phyloP scores from a whole-genome alignment of 1,139 yeast genomes.

The Arxiozyma slooffiae region DNA sequence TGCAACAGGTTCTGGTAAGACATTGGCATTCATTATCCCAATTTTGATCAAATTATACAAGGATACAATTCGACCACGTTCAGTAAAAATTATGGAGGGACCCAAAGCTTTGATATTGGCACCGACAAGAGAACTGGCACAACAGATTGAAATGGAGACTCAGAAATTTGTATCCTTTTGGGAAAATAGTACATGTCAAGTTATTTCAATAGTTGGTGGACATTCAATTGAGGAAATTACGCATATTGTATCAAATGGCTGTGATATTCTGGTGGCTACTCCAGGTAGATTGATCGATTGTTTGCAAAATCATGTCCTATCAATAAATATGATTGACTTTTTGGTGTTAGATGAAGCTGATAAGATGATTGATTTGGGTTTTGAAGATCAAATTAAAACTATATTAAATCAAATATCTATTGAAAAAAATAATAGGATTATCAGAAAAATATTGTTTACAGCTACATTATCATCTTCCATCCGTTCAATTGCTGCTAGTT shows the following conservation, averaged over 20 bases:
- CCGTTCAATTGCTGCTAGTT: constrained; percentile 53
- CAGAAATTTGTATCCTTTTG: constrained; percentile 38
- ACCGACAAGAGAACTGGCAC: constrained; percentile 90
- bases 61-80: constrained; percentile 32
- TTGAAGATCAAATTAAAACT: constrained; percentile 64
- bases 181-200: constrained; percentile 34
- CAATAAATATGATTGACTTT: constrained; percentile 52
- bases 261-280: constrained; percentile 81
- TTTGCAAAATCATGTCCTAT: constrained; percentile 54
- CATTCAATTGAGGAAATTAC: constrained; percentile 73
- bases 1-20: constrained; percentile 94
- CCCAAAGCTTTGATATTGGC: constrained; percentile 64
- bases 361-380: constrained; percentile 90
- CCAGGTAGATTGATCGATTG: constrained; percentile 86
- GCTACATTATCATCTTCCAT: constrained; percentile 82
- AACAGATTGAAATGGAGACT: constrained; percentile 67
- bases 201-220: constrained; percentile 80
- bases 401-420: constrained; percentile 36
- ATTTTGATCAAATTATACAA: constrained; percentile 49
- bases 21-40: constrained; percentile 75
- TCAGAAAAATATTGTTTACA: constrained; percentile 61
- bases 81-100: constrained; percentile 42
- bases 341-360: constrained; percentile 89
- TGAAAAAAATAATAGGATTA: constrained; percentile 31
- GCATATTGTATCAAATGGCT: constrained; percentile 50